Conservation (phyloP, 306 rosid species). For the Sophora flavescens region DNA sequence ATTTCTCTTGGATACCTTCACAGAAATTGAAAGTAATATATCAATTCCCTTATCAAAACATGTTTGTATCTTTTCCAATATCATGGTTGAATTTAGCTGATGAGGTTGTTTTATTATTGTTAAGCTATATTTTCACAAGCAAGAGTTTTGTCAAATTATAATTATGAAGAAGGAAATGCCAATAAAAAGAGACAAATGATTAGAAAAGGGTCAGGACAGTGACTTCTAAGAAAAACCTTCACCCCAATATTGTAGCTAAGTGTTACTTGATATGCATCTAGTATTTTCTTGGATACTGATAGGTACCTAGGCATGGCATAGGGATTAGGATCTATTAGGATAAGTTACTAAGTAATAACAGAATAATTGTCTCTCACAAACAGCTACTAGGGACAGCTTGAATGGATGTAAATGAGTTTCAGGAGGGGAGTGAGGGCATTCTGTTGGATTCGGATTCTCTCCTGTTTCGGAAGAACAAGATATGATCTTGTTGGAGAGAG, state of each 20-base stretch:
- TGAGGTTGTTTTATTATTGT: neutral
- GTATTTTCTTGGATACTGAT: neutral
- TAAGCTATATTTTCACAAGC: constrained; percentile 23
- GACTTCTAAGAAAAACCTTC: neutral
- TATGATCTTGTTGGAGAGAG: too few species aligned
- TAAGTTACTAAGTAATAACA: too few species aligned
- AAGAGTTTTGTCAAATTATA: constrained; percentile 6
- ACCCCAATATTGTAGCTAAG: constrained; percentile 11
- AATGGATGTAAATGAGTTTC: neutral
- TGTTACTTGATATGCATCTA: constrained; percentile 21
- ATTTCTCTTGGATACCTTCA: constrained; percentile 87
- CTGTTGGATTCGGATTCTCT: neutral
- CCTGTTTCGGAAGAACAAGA: too few species aligned
- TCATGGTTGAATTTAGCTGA: neutral
- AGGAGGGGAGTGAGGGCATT: neutral
- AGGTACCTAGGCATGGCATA: too few species aligned
- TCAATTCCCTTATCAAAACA: constrained; percentile 8
- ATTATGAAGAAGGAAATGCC: constrained; percentile 1
- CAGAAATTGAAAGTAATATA: constrained; percentile 34
- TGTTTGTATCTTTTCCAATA: constrained; percentile 6
- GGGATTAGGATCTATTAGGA: too few species aligned
- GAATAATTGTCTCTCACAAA: neutral
- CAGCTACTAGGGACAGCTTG: neutral
- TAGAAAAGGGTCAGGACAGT: neutral
- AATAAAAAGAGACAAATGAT: neutral